Conservation (phyloP, 2,329 filamentous ascomycete genomes). For the Scopulariopsis brevicaulis region DNA sequence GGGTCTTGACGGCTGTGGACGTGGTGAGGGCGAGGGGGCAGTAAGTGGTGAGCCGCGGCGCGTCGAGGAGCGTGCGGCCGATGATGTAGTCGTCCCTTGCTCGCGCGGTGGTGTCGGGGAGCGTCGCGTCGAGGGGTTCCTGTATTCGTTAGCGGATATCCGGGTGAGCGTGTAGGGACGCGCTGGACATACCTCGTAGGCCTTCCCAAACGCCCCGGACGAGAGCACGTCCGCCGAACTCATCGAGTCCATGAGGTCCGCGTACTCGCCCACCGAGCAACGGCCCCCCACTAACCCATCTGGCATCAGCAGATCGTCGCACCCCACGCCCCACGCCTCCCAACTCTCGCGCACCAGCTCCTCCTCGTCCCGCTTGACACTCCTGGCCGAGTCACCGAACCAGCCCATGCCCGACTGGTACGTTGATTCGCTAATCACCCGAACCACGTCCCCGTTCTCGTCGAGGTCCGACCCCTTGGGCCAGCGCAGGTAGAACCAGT, state of each 20-base stretch:
- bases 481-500: constrained; percentile 79
- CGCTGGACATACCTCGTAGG: constrained; percentile 18
- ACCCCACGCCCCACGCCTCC: constrained; percentile 55
- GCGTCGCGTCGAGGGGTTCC: constrained; percentile 49
- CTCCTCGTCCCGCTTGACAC: constrained; percentile 30
- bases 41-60: constrained; percentile 13
- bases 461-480: constrained; percentile 61
- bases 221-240: constrained; percentile 57
- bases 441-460: constrained; percentile 52
- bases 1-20: constrained; percentile 11
- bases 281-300: not conserved
- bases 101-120: constrained; percentile 40
- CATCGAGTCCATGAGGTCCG: constrained; percentile 43
- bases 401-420: constrained; percentile 71
- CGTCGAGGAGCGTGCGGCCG: constrained; percentile 36
- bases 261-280: constrained; percentile 34
- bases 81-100: constrained; percentile 37
- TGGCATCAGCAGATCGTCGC: constrained; percentile 39
- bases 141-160: constrained; percentile 10
- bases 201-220: constrained; percentile 29
- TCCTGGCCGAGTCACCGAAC: constrained; percentile 45
- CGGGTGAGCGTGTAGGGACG: not conserved
- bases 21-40: constrained; percentile 13
- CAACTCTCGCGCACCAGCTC: constrained; percentile 55
- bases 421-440: constrained; percentile 72